Conservation (phyloP, 257 asterid genomes). For the Leptodermis oblonga region DNA sequence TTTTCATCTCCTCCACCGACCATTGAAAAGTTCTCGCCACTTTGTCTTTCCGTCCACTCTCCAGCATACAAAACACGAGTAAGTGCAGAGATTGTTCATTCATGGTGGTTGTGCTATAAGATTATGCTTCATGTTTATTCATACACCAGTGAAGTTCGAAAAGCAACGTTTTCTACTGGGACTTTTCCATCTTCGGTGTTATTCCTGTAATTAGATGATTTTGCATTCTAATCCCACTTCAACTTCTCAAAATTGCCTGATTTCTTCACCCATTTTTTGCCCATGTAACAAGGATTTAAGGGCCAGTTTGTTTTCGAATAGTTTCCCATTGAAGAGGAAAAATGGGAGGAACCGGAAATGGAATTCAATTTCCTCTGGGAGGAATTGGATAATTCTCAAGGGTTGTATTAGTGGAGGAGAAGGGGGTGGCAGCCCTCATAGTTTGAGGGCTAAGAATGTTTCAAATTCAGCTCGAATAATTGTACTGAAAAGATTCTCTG, state of each 20-base stretch:
- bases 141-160: not conserved
- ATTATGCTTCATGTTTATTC: slow-evolving; percentile 17
- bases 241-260: slow-evolving; percentile 22
- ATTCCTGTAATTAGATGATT: slow-evolving; percentile 44
- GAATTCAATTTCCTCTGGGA: slow-evolving; percentile 6
- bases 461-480: slow-evolving; percentile 39
- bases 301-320: slow-evolving; percentile 5
- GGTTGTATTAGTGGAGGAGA: slow-evolving; percentile 49
- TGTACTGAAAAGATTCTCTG: slow-evolving; percentile 56
- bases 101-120: not conserved
- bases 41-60: not conserved
- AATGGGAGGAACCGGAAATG: slow-evolving; percentile 13
- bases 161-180: slow-evolving; percentile 5
- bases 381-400: slow-evolving; percentile 28
- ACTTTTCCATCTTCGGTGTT: slow-evolving; percentile 9
- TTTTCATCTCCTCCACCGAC: not conserved
- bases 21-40: not conserved
- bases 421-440: slow-evolving; percentile 31
- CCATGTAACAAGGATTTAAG: slow-evolving; percentile 20
- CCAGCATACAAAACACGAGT: not conserved
- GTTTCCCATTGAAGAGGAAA: slow-evolving; percentile 24
- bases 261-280: slow-evolving; percentile 25
- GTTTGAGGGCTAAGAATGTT: slow-evolving; percentile 22
- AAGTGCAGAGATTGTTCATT: not conserved
- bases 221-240: slow-evolving; percentile 39